phyloP scores from a whole-genome alignment of 192 early-diverging fungal genomes.

The Umbelopsis sp. region DNA sequence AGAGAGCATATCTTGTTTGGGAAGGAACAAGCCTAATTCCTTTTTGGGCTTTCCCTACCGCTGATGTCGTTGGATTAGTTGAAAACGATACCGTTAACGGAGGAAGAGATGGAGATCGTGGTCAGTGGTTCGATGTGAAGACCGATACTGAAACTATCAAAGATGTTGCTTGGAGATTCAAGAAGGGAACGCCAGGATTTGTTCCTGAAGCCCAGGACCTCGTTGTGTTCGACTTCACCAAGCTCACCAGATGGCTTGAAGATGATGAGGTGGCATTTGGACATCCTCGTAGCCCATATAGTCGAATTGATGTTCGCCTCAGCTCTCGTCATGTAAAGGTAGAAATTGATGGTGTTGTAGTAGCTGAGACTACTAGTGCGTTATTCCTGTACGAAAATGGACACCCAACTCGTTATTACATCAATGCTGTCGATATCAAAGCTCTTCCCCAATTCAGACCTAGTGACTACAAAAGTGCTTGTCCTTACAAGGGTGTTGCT shows the following conservation, averaged over 20 bases:
- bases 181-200: neutral
- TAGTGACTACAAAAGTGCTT: neutral
- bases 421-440: slow-evolving; percentile 1
- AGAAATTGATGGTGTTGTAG: neutral
- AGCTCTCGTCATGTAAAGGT: slow-evolving; percentile 4
- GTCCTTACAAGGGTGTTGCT: slow-evolving; percentile 1
- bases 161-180: neutral
- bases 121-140: neutral
- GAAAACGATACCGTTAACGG: neutral
- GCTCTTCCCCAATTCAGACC: neutral
- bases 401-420: neutral
- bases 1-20: slow-evolving; percentile 12
- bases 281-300: slow-evolving; percentile 6
- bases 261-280: neutral
- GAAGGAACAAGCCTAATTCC: slow-evolving; percentile 3
- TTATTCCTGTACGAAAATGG: slow-evolving; percentile 4
- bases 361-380: neutral
- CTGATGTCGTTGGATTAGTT: neutral
- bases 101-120: neutral
- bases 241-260: neutral
- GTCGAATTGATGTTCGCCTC: slow-evolving; percentile 5
- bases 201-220: neutral
- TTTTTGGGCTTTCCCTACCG: slow-evolving; percentile 5
- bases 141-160: neutral
- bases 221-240: neutral